Base-by-base conservation (phyloP, 257 asterid species). In the Fraxinus quadrangulata region DNA sequence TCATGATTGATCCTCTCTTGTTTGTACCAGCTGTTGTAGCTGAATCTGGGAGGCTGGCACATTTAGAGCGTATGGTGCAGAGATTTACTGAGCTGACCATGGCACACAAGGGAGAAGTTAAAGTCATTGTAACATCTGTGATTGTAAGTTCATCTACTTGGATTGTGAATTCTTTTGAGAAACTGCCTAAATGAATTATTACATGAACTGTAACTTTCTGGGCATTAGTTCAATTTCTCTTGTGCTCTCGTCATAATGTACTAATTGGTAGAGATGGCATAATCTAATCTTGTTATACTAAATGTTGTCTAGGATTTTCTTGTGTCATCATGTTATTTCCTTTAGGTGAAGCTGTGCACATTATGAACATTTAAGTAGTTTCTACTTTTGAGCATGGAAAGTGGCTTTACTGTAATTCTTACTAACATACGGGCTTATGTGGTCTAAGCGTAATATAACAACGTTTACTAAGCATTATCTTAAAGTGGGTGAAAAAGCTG, bases 21-120 rank as follows among this genome's bases (percentile, higher is more conserved):
- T 77, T 70, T 81, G 79, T 59, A 76, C 75, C 80, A 93, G 98
- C 81, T 80, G 77, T 95, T 75, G 80, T 86, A 67, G 97, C 99
- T 70, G 94, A 89, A 78, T 70, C 71, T 75, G 99, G 96, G 85
- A 90, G 98, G 89, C 89, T 93, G 88, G 82, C 81, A 79, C 80
- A 86, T 56, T 26, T 93, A 19, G 87, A 88, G 3, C 91, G 87
- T 73, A 90, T 92, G 0, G 83, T 76, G 19, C 82, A 73, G 79
- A 80, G 86, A 75, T 93, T 93, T 81, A 73, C 89, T n/a, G 94
- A 91, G 88, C 85, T 91, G 77, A 90, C 93, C 81, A 89, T 93
- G 97, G 95, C 96, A 73, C 98, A 89, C 72, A 88, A 80, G 86
- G 97, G 98, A 70, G 98, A 95, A 85, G 89, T 95, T 75, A 84